These are phyloP conservation scores for Athelia sp. DNA, from an alignment of 1,284 basidiomycete species.

Conservation along the genomic window DNA sequence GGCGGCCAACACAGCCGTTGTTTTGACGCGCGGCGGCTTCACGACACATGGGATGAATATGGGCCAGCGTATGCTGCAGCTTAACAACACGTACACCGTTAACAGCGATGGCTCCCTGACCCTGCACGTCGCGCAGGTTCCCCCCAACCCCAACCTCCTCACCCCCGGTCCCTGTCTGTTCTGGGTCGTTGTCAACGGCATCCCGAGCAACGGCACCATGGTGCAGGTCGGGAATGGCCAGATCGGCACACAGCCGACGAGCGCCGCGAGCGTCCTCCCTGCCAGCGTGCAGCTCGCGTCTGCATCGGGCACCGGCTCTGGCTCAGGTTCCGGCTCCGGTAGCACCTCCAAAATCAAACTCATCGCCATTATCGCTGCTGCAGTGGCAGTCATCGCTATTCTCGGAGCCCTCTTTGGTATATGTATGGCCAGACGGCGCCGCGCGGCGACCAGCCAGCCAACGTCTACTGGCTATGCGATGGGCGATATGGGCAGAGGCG, in stretches of 20 bases:
- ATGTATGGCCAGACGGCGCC: conserved; percentile 21
- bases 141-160: conserved; percentile 80
- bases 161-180: conserved; percentile 82
- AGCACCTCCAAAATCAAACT: conserved; percentile 13
- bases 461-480: not conserved
- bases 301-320: conserved; percentile 32
- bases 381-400: conserved; percentile 18
- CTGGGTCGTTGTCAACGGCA: conserved; percentile 77
- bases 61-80: conserved; percentile 73
- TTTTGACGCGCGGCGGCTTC: conserved; percentile 84
- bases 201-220: conserved; percentile 75
- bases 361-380: conserved; percentile 18
- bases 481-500: not conserved
- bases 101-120: conserved; percentile 67
- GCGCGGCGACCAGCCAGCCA: conserved; percentile 15
- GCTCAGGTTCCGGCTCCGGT: conserved; percentile 7
- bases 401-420: conserved; percentile 23
- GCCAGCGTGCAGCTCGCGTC: conserved; percentile 36
- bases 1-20: conserved; percentile 75
- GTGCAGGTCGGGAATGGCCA: conserved; percentile 77
- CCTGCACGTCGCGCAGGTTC: conserved; percentile 76
- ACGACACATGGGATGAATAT: conserved; percentile 96
- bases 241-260: conserved; percentile 61
- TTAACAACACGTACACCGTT: conserved; percentile 81
- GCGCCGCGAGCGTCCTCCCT: conserved; percentile 47